Base-by-base conservation (phyloP, 371 early-diverging fungal genomes). In the Haplosporangium sp. region DNA sequence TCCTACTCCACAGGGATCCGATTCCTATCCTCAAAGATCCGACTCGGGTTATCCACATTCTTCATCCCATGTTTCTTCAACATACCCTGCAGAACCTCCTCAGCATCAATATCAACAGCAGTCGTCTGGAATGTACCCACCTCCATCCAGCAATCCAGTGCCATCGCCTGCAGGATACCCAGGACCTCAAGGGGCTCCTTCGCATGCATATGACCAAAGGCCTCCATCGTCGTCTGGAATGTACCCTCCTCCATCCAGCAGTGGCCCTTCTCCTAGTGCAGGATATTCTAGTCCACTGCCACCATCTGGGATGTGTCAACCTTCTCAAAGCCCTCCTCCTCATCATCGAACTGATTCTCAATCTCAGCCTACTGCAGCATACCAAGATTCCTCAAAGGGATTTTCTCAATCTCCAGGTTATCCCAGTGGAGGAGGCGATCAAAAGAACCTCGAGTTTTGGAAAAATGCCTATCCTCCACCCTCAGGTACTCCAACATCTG, bases 81-180 rank as follows among this genome's bases (percentile, higher is more conserved):
- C 53, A 27, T 53, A 53, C 20, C 53, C 53, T 53, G 27, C 53
- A 27, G 19, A n/a, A 10, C 3, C 53, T 50, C 50, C 7, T 11
- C 50, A 50, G 7, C 50, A 50, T 17, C 50, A 50, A 7, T 27
- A 53, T 4, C 53, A 20, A 7, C 53, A 53, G 20, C 53, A n/a
- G 20, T 27, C n/a, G 99, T 90, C 97, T 98, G 98, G 53, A n/a
- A 53, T 53, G 13, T 27, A 53, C 97, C 99, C 82, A 86, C 91
- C 77, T 88, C 92, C 73, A 94, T 96, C 81, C 13, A 53, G 27
- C 19, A 53, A n/a, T 3, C 47, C 47, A 47, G 13, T 15, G 27
- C 27, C 27, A 27, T 27, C 27, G 27, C 15, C 47, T 15, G 4
- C 47, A 15, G 47, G 47, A 47, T 47, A 53, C 27, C 53, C 53